Conservation (phyloP, 1,284 basidiomycete genomes). For the Ustilago shanxiensis region DNA sequence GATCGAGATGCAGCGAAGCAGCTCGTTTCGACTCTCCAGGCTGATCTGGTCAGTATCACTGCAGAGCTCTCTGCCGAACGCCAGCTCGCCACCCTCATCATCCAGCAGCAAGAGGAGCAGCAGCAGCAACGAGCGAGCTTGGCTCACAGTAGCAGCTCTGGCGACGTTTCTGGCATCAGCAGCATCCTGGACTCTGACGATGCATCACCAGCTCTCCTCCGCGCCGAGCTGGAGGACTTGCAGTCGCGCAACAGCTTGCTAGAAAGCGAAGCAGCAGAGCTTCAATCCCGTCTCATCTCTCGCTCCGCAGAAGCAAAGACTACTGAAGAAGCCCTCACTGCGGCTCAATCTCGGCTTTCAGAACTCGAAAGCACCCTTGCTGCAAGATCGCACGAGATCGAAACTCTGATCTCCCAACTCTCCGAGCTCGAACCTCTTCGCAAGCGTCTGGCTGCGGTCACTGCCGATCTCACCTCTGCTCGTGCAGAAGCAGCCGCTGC, state of each 20-base stretch:
- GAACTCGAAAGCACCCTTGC: conserved; percentile 27
- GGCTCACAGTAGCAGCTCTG: conserved; percentile 12
- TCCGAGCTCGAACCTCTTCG: conserved; percentile 32
- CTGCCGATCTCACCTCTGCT: conserved; percentile 5
- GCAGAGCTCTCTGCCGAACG: conserved; percentile 35
- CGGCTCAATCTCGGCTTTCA: conserved; percentile 20
- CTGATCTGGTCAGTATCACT: conserved; percentile 29
- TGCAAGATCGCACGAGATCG: conserved; percentile 33
- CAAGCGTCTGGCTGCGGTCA: conserved; percentile 4
- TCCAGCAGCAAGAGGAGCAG: conserved; percentile 25
- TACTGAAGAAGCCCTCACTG: conserved; percentile 28
- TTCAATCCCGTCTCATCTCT: conserved; percentile 14
- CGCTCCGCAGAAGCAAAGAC: conserved; percentile 30
- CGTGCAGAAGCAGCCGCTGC: conserved; percentile 18
- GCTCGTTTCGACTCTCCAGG: conserved; percentile 18
- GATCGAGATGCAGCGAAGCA: conserved; percentile 43
- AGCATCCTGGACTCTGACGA: conserved; percentile 21
- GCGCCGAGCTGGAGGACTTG: conserved; percentile 21
- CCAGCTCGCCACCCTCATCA: conserved; percentile 17
- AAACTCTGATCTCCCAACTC: conserved; percentile 19
- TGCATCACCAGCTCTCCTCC: conserved; percentile 1
- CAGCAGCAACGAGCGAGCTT: conserved; percentile 12
- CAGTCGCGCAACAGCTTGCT: conserved; percentile 23
- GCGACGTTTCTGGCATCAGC: conserved; percentile 15
- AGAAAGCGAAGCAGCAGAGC: conserved; percentile 23